Evolutionary conservation across 139 green algal genomes (phyloP).

Genomic region (Tetradesmus lagerheimii): DNA sequence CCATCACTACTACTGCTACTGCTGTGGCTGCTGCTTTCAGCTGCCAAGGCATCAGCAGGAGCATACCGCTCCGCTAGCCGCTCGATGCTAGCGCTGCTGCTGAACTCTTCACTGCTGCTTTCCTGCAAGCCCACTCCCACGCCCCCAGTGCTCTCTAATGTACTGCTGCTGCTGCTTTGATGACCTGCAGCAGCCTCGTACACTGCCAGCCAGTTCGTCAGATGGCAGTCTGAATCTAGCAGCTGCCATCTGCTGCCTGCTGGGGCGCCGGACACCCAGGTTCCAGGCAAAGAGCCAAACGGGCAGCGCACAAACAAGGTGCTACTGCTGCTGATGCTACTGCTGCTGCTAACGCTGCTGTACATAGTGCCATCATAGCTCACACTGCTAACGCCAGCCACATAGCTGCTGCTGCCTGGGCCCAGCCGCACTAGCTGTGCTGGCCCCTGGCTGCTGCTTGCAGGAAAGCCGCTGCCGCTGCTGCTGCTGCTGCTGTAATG

Average conservation of each 20-base stretch:
- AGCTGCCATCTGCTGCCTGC: constrained; percentile 36
- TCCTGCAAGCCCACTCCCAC: not conserved
- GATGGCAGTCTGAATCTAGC: constrained; percentile 36
- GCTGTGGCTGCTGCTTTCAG: not conserved
- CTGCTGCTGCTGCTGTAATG: not conserved
- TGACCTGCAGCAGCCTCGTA: constrained; percentile 38
- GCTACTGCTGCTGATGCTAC: constrained; percentile 16
- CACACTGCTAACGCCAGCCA: not conserved
- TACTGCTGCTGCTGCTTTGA: constrained; percentile 14
- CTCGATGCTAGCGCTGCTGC: constrained; percentile 8
- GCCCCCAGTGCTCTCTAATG: not conserved
- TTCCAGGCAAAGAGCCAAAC: constrained; percentile 39
- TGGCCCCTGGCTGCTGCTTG: not conserved
- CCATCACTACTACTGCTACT: not conserved
- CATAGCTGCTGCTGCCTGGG: not conserved
- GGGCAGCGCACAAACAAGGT: not conserved
- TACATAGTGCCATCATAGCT: not conserved
- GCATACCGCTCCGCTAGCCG: not conserved
- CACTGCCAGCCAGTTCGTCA: constrained; percentile 23
- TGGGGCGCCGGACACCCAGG: constrained; percentile 26
- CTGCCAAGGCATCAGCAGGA: not conserved
- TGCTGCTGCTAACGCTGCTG: constrained; percentile 8
- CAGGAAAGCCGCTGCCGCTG: not conserved
- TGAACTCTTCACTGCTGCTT: not conserved
- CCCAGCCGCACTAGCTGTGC: not conserved